Evolutionary conservation across 139 green algal genomes (phyloP).

Genomic region (Eudorina sp.): DNA sequence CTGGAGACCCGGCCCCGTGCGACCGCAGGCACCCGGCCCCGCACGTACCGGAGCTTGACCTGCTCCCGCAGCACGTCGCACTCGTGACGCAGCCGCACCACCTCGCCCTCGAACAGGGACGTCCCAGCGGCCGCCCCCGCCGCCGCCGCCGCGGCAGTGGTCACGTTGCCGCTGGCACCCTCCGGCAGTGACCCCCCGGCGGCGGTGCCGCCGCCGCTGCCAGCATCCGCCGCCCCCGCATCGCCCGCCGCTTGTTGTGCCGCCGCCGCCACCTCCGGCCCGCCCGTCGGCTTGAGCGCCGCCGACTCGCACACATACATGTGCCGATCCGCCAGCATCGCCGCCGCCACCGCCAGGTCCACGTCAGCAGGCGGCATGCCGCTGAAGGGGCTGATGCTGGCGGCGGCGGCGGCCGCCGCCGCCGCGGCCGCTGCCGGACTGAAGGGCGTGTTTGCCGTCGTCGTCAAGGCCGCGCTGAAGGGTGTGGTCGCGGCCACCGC

Average conservation of each 20-base stretch:
- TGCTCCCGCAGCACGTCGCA: constrained; percentile 30
- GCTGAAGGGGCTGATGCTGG: background rate
- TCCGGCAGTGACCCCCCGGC: background rate
- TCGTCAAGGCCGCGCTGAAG: no score
- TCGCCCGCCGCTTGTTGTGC: background rate
- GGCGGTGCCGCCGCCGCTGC: background rate
- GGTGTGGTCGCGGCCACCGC: background rate
- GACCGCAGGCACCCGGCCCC: no score
- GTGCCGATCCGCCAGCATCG: constrained; percentile 25
- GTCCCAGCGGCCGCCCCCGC: background rate
- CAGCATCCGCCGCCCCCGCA: background rate
- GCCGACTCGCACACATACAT: constrained; percentile 41
- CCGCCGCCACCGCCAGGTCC: constrained; percentile 25
- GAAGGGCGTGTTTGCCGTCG: background rate
- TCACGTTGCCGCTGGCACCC: no score
- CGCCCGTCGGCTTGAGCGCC: background rate
- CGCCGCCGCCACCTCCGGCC: background rate
- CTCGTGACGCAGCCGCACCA: constrained; percentile 7
- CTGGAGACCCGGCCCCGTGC: no score
- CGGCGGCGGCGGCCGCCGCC: background rate
- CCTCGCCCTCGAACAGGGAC: constrained; percentile 24
- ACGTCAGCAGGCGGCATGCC: constrained; percentile 22
- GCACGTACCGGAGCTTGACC: constrained; percentile 34
- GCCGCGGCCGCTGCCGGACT: background rate
- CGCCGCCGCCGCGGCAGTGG: constrained; percentile 13